Conservation (phyloP, 139 green algal species). For the Haematococcus sp. region DNA sequence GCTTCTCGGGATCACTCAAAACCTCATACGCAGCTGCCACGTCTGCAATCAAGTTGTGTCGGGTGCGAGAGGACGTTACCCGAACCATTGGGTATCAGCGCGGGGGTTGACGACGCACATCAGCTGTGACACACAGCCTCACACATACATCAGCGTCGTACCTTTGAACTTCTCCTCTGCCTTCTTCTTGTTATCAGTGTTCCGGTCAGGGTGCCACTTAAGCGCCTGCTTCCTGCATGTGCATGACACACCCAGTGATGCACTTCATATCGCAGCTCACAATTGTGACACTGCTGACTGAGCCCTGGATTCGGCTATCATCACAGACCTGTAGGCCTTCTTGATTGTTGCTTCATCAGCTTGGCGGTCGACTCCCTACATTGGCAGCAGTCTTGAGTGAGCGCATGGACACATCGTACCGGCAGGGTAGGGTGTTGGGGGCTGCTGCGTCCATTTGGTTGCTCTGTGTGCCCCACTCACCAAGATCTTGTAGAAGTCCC, state of each 20-base stretch:
- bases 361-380: constrained; percentile 41
- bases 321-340: constrained; percentile 65
- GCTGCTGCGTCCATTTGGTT: too few relatives aligned
- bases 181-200: constrained; percentile 74
- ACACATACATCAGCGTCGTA: too few relatives aligned
- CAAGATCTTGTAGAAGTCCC: constrained; percentile 70
- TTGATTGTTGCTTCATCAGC: constrained; percentile 82
- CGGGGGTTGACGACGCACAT: too few relatives aligned
- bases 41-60: neutral
- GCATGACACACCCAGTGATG: too few relatives aligned
- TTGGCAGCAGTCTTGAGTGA: too few relatives aligned
- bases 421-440: too few relatives aligned
- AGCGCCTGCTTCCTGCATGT: constrained; percentile 53
- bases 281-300: too few relatives aligned
- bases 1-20: neutral
- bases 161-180: constrained; percentile 78
- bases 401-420: too few relatives aligned
- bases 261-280: too few relatives aligned
- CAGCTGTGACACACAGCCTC: neutral
- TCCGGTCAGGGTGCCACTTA: constrained; percentile 85
- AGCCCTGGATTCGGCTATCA: neutral
- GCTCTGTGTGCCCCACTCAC: constrained; percentile 14
- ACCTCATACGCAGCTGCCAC: constrained; percentile 7
- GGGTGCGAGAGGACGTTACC: too few relatives aligned
- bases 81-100: too few relatives aligned